Base-by-base conservation (phyloP, 2,329 filamentous ascomycete genomes). In the Cercospora nicotianae region DNA sequence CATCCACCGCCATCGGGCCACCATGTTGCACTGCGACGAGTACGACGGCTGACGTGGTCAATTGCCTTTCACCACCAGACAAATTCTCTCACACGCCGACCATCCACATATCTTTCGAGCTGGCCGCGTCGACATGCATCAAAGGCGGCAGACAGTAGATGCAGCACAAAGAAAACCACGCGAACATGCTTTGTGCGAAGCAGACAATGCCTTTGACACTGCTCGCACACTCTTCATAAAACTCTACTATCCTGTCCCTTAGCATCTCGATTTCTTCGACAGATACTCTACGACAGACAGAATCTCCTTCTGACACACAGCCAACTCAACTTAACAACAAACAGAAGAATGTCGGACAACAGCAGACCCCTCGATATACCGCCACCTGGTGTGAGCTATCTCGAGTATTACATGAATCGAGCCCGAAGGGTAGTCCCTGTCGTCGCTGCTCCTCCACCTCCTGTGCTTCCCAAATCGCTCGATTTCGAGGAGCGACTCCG, bases 351-450 rank as follows among this genome's bases (percentile, higher is more conserved):
- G 61, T 28, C 64, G 57, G 60, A 63, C 20, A 64, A 33, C 31
- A 36, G 28, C 39, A 39, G 33, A 12, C 55, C 60, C 8, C 42
- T 64, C 16, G 20, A 60, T 18, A 55, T 53, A 39, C 66, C 68
- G 10, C 65, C 68, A 45, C 67, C 70, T 39, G 68, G 64, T 36
- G 60, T 70, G 57, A 60, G 61, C 30, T 28, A 30, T 2, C 48
- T 72, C 42, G 64, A 69, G 16, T 63, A 51, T 53, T 65, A 67
- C 48, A 72, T 69, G 68, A 61, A 67, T 20, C 62, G 64, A 65
- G 68, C 70, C 20, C 64, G 64, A 33, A 59, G 45, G 6, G 65
- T 66, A 26, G 66, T 63, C 57, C 16, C 60, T 63, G 16, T 12
- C 8, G 23, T 28, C n/a, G 62, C 60, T 26, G 31, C 39, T 12